phyloP scores from a whole-genome alignment of 768 basidiomycete species.

The Leccinum barrowsii region DNA sequence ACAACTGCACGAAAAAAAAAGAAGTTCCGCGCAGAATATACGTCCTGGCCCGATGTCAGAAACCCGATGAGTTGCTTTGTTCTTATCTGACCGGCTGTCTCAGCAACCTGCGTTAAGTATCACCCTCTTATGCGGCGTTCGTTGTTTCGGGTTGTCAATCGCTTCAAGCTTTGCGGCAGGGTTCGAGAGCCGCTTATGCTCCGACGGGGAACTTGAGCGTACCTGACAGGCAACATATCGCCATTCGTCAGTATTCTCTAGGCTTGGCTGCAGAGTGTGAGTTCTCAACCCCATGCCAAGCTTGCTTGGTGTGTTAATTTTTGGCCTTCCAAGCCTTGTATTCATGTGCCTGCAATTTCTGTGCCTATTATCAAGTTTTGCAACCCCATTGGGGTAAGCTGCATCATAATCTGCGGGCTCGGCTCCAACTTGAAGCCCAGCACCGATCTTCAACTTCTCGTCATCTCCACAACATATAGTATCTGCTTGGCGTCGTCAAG shows the following conservation, averaged over 20 bases:
- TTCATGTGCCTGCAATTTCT: neutral
- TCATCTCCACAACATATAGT: neutral
- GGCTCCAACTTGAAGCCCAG: neutral
- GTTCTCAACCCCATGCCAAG: neutral
- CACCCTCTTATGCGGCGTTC: neutral
- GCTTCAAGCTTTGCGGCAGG: neutral
- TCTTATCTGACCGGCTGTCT: neutral
- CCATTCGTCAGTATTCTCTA: neutral
- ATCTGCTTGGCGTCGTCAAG: neutral
- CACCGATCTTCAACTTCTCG: neutral
- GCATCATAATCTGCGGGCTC: neutral
- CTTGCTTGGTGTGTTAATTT: neutral
- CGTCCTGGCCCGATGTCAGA: neutral
- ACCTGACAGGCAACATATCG: neutral
- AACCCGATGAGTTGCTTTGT: neutral
- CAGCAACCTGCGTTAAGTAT: slow-evolving; percentile 1
- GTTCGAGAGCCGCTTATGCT: slow-evolving; percentile 1
- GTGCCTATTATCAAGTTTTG: neutral
- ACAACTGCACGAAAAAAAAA: neutral
- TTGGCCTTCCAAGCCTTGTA: slow-evolving; percentile 4
- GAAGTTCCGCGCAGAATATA: neutral
- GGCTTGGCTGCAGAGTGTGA: neutral
- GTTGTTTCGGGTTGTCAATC: slow-evolving; percentile 2
- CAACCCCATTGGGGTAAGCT: neutral
- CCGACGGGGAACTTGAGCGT: slow-evolving; percentile 4